phyloP scores from a whole-genome alignment of 129 eudicot species.

The Artemisia argyi region DNA sequence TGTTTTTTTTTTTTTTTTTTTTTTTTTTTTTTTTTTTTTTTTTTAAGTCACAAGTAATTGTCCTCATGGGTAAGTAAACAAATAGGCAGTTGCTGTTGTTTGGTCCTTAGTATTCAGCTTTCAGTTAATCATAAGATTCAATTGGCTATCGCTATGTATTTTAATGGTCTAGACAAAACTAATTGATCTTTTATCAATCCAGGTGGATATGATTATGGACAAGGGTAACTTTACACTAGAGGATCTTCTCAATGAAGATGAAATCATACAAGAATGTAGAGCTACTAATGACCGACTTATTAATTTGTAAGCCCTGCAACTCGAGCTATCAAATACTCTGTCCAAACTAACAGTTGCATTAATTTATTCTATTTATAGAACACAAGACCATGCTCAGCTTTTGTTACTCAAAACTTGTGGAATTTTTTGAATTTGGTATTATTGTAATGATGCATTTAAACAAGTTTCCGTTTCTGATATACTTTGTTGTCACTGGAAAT shows the following conservation, averaged over 20 bases:
- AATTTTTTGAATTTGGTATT: too few relatives aligned
- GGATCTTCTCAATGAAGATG: slow-evolving; percentile 94
- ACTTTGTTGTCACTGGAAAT: neutral
- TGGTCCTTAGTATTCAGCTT: slow-evolving; percentile 8
- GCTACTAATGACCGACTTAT: slow-evolving; percentile 91
- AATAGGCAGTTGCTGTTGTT: neutral
- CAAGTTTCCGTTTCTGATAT: neutral
- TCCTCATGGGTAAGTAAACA: too few relatives aligned
- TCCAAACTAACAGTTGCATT: neutral
- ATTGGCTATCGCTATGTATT: neutral
- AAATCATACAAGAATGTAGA: slow-evolving; percentile 97
- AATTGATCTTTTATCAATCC: slow-evolving; percentile 20
- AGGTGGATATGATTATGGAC: slow-evolving; percentile 94
- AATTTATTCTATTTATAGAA: neutral
- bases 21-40: too few relatives aligned
- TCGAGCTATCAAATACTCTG: slow-evolving; percentile 13
- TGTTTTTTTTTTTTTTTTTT: too few relatives aligned
- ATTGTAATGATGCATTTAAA: neutral
- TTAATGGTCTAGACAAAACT: neutral
- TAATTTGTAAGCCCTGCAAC: slow-evolving; percentile 58
- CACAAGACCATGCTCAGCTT: neutral
- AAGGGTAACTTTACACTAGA: slow-evolving; percentile 79
- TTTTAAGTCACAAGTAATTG: too few relatives aligned
- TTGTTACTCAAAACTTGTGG: too few relatives aligned
- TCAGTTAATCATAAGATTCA: neutral